phyloP scores from a whole-genome alignment of 805 yeast species.

The Suhomyces xylopsoci region DNA sequence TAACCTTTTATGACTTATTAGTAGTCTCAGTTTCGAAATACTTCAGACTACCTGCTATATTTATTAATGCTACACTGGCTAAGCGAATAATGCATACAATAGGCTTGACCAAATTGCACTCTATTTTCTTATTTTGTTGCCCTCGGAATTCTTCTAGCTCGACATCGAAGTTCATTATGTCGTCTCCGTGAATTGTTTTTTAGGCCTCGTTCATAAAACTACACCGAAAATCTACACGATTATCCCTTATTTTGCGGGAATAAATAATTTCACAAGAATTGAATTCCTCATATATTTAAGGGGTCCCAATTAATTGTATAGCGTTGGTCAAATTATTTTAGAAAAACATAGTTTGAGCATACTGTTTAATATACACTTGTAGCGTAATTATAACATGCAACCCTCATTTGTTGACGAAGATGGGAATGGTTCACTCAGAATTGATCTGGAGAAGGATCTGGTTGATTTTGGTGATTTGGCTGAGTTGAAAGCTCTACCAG shows the following conservation, averaged over 20 bases:
- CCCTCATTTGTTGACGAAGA: not conserved
- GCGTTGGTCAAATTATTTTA: not conserved
- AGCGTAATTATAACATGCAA: not conserved
- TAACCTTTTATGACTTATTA: too few species aligned
- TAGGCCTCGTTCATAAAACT: not conserved
- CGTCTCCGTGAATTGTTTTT: not conserved
- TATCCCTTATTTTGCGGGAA: not conserved
- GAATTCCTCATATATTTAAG: too few species aligned
- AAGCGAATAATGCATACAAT: too few species aligned
- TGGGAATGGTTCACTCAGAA: not conserved
- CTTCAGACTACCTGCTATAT: too few species aligned
- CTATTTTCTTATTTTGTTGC: too few species aligned
- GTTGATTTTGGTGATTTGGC: not conserved
- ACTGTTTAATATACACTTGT: not conserved
- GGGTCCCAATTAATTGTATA: not conserved
- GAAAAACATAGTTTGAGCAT: not conserved
- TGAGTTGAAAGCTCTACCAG: not conserved
- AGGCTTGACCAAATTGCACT: too few species aligned
- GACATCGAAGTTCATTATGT: not conserved
- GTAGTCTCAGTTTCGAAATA: too few species aligned
- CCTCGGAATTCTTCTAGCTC: too few species aligned
- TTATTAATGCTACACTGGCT: too few species aligned
- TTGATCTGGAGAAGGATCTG: not conserved
- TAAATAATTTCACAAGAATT: too few species aligned
- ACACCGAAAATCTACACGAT: not conserved